Conservation (phyloP, 2,329 filamentous ascomycete genomes). For the Xylariaceae sp. region DNA sequence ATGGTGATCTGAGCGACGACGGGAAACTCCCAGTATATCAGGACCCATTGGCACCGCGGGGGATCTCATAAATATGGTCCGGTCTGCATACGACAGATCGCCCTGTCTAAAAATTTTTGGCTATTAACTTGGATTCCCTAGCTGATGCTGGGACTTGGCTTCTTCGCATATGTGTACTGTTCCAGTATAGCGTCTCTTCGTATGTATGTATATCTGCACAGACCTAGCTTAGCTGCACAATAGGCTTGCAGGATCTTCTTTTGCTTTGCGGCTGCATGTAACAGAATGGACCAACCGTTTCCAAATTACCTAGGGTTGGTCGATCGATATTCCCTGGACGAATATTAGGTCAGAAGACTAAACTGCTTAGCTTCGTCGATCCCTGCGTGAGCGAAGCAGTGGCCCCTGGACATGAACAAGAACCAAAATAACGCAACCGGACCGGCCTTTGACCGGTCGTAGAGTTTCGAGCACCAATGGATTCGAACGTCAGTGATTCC, state of each 20-base stretch:
- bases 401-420: background rate
- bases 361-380: background rate
- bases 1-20: slow-evolving; percentile 3
- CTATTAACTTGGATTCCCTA: background rate
- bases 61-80: slow-evolving; percentile 9
- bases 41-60: slow-evolving; percentile 9
- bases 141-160: slow-evolving; percentile 5
- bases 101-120: slow-evolving; percentile 1
- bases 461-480: slow-evolving; percentile 1
- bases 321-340: slow-evolving; percentile 1
- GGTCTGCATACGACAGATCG: background rate
- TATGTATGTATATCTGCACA: background rate
- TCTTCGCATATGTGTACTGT: no score
- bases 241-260: no score
- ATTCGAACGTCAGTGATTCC: background rate
- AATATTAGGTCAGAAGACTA: slow-evolving; percentile 2
- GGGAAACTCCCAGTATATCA: slow-evolving; percentile 5
- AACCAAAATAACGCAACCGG: background rate
- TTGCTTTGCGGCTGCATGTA: no score
- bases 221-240: no score
- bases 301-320: slow-evolving; percentile 6
- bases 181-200: slow-evolving; percentile 7
- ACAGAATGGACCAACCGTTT: slow-evolving; percentile 16
- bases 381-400: slow-evolving; percentile 3
- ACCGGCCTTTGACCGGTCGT: no score